phyloP scores from a whole-genome alignment of 2,329 filamentous ascomycete genomes.

The Ophiostoma australiae region DNA sequence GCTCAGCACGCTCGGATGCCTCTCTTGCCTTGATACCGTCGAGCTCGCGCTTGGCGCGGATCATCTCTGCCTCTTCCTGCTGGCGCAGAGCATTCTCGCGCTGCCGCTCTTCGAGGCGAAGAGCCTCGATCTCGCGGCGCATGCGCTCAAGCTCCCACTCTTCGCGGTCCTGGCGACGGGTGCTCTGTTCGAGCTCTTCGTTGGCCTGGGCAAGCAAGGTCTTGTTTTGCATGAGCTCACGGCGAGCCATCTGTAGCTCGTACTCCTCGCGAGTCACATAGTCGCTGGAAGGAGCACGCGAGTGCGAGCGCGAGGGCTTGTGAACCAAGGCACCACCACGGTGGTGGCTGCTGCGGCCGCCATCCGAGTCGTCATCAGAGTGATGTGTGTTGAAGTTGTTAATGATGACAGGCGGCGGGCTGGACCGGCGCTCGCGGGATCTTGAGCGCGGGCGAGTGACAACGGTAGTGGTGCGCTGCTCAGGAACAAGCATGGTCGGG shows the following conservation, averaged over 20 bases:
- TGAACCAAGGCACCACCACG: conserved; percentile 30
- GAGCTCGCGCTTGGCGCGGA: conserved; percentile 32
- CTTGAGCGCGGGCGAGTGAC: conserved; percentile 39
- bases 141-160: conserved; percentile 38
- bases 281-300: conserved; percentile 28
- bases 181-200: conserved; percentile 35
- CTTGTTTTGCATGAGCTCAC: background rate
- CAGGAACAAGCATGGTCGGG: conserved; percentile 40
- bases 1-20: conserved; percentile 31
- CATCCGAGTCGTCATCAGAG: conserved; percentile 40
- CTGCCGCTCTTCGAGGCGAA: conserved; percentile 43
- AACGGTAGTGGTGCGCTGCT: conserved; percentile 45
- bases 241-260: conserved; percentile 29
- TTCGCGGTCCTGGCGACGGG: conserved; percentile 46
- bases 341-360: conserved; percentile 25
- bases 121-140: conserved; percentile 41
- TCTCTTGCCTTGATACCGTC: conserved; percentile 41
- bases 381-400: conserved; percentile 47
- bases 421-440: conserved; percentile 45
- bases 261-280: conserved; percentile 42
- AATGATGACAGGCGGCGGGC: conserved; percentile 51
- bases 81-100: conserved; percentile 26
- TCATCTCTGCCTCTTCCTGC: conserved; percentile 36
- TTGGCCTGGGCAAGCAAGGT: background rate
- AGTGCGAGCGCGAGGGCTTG: conserved; percentile 25